Base-by-base conservation (phyloP, 192 early-diverging fungal species). In the Diversispora epigaea region DNA sequence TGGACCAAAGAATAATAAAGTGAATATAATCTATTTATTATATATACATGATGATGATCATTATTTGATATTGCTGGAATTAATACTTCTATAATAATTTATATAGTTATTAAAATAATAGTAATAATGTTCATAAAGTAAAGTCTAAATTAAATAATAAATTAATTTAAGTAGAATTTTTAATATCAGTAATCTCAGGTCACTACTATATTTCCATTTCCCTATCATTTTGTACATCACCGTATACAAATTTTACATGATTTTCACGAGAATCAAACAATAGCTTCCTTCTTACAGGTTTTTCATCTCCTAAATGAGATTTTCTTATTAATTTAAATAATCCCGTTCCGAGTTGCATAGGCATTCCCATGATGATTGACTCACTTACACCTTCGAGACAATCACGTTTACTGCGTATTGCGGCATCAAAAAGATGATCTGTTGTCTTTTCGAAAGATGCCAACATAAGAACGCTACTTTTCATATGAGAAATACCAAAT, bases 381-480 rank as follows among this genome's bases (percentile, higher is more conserved):
- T 99, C 98, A 2, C 94, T 96, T 3, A 99, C 98, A 45, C 98
- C 98, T 63, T 94, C 88, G 67, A 98, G 93, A 47, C 87, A 89
- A 80, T 99, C 98, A 56, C 89, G 86, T 81, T 98, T 96, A 58
- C 94, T 92, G 83, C 94, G 97, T 78, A 96, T 91, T 3, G 98
- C 89, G 0, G 98, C 98, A 55, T 99, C 97, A 77, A 99, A 99
- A 76, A 99, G 85, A 77, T 99, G 97, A 77, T 99, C 98, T 0
- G 97, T 98, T 0, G 98, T 99, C 86, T 98, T 99, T 85, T 99
- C 98, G 77, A 99, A 99, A 50, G 96, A 99, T 10, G 97, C 97
- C 78, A 99, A 86, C 96, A 98, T 98, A 76, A 99, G 89, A 14
- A 98, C 98, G 80, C 92, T 93, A 82, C 98, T 96, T 80, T 97